Evolutionary conservation across 164 flowering plant genomes (phyloP).

Genomic region (Piper betle): DNA sequence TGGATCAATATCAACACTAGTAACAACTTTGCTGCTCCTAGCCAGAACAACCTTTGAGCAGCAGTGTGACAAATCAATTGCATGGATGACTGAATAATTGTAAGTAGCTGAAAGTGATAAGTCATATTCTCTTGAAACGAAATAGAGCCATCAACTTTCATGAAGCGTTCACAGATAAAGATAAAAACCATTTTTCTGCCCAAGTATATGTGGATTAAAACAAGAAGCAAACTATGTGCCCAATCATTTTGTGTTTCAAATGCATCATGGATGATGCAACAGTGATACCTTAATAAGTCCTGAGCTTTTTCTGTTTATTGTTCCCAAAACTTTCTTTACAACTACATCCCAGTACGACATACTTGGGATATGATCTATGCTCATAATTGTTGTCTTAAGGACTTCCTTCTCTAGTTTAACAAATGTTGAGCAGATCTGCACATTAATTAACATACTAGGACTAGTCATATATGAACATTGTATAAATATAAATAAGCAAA

Average conservation of each 20-base stretch:
- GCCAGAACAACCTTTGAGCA: slow-evolving; percentile 77
- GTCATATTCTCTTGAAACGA: background rate
- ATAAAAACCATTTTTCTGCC: too few relatives aligned
- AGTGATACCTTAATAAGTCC: slow-evolving; percentile 52
- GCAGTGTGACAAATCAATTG: background rate
- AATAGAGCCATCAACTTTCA: too few relatives aligned
- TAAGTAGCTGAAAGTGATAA: background rate
- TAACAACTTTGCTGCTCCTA: slow-evolving; percentile 55
- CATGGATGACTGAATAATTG: background rate
- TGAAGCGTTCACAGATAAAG: too few relatives aligned
- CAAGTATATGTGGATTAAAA: too few relatives aligned
- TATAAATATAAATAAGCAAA: too few relatives aligned
- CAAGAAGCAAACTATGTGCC: too few relatives aligned
- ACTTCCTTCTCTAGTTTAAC: slow-evolving; percentile 24
- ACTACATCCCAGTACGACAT: slow-evolving; percentile 50
- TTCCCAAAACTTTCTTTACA: slow-evolving; percentile 57
- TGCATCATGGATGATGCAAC: background rate
- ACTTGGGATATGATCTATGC: slow-evolving; percentile 48
- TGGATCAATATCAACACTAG: slow-evolving; percentile 61
- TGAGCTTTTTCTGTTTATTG: slow-evolving; percentile 40
- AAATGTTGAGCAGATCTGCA: slow-evolving; percentile 52
- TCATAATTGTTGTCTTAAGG: slow-evolving; percentile 27
- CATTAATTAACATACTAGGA: background rate
- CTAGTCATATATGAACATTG: background rate
- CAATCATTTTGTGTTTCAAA: too few relatives aligned